These are phyloP conservation scores for Glycyrrhiza uralensis DNA, from an alignment of 306 rosid species.

Conservation along the genomic window DNA sequence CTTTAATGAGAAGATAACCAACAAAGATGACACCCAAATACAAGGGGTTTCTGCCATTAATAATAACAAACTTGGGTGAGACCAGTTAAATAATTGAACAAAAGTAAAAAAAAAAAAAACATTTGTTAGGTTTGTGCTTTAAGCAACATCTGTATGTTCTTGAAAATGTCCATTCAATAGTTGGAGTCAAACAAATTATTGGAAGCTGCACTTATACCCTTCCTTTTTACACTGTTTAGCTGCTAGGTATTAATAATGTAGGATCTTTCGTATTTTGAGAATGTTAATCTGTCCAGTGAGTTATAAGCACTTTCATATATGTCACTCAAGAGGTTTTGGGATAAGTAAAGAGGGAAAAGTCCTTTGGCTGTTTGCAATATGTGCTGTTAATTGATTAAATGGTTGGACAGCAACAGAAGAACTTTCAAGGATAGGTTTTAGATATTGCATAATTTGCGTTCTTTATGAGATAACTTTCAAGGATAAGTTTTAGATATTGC, in stretches of 20 bases:
- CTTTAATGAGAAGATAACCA: constrained; percentile 65
- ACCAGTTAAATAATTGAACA: background rate
- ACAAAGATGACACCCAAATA: constrained; percentile 73
- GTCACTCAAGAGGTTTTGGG: background rate
- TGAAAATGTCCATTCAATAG: background rate
- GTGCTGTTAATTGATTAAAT: background rate
- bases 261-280: background rate
- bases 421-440: background rate
- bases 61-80: constrained; percentile 25
- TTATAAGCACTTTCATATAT: background rate
- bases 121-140: background rate
- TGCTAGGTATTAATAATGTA: background rate
- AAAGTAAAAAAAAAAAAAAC: constrained; percentile 8
- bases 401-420: background rate
- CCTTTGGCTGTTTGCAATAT: background rate
- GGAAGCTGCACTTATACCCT: background rate
- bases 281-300: background rate
- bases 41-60: constrained; percentile 82
- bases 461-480: background rate
- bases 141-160: background rate
- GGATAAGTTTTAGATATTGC: background rate
- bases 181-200: background rate
- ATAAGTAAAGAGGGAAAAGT: background rate
- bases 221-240: background rate
- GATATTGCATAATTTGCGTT: background rate